These are phyloP conservation scores for Xylaria nigripes DNA, from an alignment of 495 filamentous ascomycete species.

Conservation along the genomic window DNA sequence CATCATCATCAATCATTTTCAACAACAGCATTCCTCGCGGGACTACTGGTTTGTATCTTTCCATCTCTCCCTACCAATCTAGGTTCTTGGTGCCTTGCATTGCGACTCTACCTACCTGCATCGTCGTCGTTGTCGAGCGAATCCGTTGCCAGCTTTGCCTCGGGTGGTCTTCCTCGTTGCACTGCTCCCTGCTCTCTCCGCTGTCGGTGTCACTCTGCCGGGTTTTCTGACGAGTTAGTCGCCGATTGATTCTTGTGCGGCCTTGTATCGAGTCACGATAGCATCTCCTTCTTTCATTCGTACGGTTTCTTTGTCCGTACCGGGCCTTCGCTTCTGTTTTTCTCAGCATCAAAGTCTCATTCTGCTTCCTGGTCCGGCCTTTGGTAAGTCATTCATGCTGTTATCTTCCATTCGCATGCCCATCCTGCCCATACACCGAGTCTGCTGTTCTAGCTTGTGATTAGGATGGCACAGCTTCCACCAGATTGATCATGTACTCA, in stretches of 20 bases:
- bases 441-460: neutral
- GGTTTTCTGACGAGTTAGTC: neutral
- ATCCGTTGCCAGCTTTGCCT: too few relatives aligned
- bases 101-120: neutral
- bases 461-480: neutral
- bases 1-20: neutral
- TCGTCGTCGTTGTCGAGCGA: too few relatives aligned
- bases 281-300: neutral
- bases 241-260: neutral
- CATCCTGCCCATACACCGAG: neutral
- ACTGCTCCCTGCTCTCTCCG: slow-evolving; percentile 4
- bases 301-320: neutral
- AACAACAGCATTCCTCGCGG: neutral
- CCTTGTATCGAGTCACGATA: neutral
- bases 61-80: neutral
- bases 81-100: neutral
- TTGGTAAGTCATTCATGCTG: neutral
- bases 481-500: neutral
- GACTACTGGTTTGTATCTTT: neutral
- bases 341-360: neutral
- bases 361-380: neutral
- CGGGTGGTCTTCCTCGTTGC: neutral
- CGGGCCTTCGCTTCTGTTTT: neutral
- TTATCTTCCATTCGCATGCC: neutral
- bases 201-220: neutral